These are phyloP conservation scores for Omphalea diandra DNA, from an alignment of 441 rosid species.

Conservation along the genomic window DNA sequence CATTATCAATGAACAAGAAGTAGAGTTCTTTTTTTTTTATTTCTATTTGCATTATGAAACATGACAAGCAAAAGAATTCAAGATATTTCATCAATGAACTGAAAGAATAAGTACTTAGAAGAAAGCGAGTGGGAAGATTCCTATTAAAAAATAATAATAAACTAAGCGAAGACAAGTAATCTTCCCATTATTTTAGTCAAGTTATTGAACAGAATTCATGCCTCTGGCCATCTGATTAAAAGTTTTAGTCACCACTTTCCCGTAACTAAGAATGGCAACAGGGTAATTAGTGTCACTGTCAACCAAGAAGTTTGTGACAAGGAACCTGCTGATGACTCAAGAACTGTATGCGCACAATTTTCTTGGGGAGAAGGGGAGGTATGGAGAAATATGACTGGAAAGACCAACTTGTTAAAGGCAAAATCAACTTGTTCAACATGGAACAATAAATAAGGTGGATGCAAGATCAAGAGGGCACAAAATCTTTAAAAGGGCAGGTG, in stretches of 20 bases:
- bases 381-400: neutral
- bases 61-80: neutral
- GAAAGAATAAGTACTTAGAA: neutral
- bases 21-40: too few species aligned
- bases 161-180: neutral
- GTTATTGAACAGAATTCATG: neutral
- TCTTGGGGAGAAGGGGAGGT: neutral
- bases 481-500: neutral
- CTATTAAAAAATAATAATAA: neutral
- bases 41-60: neutral
- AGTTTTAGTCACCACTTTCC: neutral
- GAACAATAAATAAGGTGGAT: neutral
- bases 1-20: neutral
- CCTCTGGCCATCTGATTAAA: neutral
- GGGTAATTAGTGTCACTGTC: neutral
- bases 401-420: neutral
- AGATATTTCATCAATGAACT: neutral
- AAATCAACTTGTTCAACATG: conserved; percentile 8
- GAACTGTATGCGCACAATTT: neutral
- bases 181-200: neutral
- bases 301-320: neutral
- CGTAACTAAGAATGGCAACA: neutral
- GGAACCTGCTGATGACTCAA: neutral
- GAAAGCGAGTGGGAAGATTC: neutral
- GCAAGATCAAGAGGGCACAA: neutral